Evolutionary conservation across 768 basidiomycete species (phyloP).

Genomic region (Tricholoma furcatifolium): DNA sequence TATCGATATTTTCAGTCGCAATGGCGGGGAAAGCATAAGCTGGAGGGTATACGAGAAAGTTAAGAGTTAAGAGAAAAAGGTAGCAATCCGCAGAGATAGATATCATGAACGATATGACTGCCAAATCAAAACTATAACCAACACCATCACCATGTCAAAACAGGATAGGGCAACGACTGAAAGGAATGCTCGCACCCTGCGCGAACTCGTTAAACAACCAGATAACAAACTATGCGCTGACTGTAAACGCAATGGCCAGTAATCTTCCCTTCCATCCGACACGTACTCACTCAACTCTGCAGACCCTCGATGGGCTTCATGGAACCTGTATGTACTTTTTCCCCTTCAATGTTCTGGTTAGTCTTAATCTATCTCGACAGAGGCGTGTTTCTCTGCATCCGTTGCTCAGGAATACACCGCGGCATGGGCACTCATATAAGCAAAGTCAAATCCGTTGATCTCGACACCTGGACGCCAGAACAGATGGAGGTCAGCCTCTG

Average conservation of each 20-base stretch:
- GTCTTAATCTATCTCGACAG: conserved; percentile 34
- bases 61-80: background rate
- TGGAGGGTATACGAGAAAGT: no score
- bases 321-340: conserved; percentile 73
- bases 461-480: conserved; percentile 96
- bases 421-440: conserved; percentile 99
- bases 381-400: conserved; percentile 93
- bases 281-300: conserved; percentile 5
- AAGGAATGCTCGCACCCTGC: conserved; percentile 69
- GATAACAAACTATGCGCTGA: conserved; percentile 96
- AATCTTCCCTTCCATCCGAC: conserved; percentile 3
- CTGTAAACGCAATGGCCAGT: conserved; percentile 92
- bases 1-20: no score
- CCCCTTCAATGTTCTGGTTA: background rate
- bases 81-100: no score
- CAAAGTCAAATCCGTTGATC: conserved; percentile 95
- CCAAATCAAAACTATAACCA: conserved; percentile 10
- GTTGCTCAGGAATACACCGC: conserved; percentile 96
- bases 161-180: conserved; percentile 90
- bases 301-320: conserved; percentile 99
- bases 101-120: background rate
- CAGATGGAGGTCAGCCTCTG: conserved; percentile 77
- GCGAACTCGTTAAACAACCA: conserved; percentile 83
- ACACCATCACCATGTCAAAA: conserved; percentile 35
- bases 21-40: no score